Evolutionary conservation across 305 asterid species (phyloP).

Genomic region (Fraxinus dipetala): DNA sequence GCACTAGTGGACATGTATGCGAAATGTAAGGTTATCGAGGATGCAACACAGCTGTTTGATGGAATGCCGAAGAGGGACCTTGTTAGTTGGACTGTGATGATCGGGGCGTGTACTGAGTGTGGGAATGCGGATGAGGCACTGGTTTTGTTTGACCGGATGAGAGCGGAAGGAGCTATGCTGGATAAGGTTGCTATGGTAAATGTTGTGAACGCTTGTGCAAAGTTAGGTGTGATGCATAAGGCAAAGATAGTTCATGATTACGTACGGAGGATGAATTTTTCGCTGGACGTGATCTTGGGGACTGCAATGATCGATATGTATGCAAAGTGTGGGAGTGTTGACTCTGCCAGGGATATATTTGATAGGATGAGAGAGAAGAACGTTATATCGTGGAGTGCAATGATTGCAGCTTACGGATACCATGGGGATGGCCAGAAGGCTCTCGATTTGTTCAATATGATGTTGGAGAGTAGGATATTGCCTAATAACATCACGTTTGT

Average conservation of each 20-base stretch:
- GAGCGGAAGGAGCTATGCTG: constrained; percentile 36
- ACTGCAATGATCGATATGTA: constrained; percentile 58
- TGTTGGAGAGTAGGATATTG: constrained; percentile 36
- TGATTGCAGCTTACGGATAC: constrained; percentile 64
- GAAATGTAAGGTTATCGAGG: constrained; percentile 38
- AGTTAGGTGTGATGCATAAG: constrained; percentile 51
- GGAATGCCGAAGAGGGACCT: constrained; percentile 50
- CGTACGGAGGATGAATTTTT: constrained; percentile 20
- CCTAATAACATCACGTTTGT: constrained; percentile 51
- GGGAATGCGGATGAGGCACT: constrained; percentile 44
- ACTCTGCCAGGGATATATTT: constrained; percentile 47
- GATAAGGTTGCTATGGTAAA: constrained; percentile 52
- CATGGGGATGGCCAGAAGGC: constrained; percentile 58
- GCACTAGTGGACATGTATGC: constrained; percentile 52
- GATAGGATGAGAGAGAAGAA: constrained; percentile 42
- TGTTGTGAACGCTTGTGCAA: constrained; percentile 56
- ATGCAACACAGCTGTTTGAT: constrained; percentile 47
- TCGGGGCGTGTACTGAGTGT: constrained; percentile 53
- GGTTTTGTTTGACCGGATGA: constrained; percentile 49
- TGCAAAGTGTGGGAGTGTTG: constrained; percentile 54
- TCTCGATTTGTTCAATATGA: constrained; percentile 40
- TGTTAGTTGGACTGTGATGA: constrained; percentile 60
- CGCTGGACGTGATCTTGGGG: constrained; percentile 43
- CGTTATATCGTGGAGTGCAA: constrained; percentile 55
- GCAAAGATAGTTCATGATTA: constrained; percentile 43